Evolutionary conservation across 2,329 filamentous ascomycete genomes (phyloP).

Genomic region (Fusarium xyrophilum): DNA sequence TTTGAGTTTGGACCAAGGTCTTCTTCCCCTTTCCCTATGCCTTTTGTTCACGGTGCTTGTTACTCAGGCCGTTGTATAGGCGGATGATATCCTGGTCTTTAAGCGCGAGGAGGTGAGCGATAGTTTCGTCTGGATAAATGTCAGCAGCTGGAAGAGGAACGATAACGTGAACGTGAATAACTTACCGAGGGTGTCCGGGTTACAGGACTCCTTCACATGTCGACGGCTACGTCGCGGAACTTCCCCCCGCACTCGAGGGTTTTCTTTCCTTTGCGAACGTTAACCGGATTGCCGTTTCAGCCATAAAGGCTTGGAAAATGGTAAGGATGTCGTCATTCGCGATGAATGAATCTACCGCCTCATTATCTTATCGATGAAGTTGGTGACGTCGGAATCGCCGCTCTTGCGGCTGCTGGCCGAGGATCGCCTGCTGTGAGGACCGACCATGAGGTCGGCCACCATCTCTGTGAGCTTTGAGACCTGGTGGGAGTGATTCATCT

Average conservation of each 20-base stretch:
- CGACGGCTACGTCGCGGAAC: accelerated
- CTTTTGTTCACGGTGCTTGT: accelerated
- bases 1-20: accelerated
- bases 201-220: not conserved
- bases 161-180: accelerated
- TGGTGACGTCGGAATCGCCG: accelerated
- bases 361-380: not conserved
- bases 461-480: not conserved
- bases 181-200: not conserved
- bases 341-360: accelerated
- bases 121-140: not conserved
- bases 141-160: not conserved
- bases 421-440: not conserved
- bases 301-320: not conserved
- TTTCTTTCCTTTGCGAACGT: not conserved
- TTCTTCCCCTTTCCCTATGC: accelerated
- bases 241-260: not conserved
- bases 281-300: not conserved
- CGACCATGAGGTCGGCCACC: accelerated
- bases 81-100: accelerated
- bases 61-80: accelerated
- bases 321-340: accelerated
- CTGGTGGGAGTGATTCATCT: not conserved
- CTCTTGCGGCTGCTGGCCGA: not conserved
- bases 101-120: not conserved